Conservation (phyloP, 768 basidiomycete genomes). For the Baorangia bicolor region DNA sequence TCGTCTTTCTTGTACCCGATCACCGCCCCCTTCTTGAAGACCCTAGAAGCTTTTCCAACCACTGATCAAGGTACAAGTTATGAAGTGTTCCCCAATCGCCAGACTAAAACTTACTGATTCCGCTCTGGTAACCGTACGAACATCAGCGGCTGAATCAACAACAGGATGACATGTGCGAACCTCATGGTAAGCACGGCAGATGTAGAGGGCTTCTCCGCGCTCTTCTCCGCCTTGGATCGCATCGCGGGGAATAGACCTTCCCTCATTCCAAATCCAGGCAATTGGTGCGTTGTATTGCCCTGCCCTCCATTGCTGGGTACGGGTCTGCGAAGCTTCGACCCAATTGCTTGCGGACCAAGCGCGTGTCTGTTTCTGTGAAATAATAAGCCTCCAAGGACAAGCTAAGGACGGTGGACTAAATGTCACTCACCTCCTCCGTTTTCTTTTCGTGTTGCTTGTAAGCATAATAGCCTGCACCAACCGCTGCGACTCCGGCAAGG, state of each 20-base stretch:
- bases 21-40: conserved; percentile 59
- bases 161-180: conserved; percentile 33
- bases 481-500: conserved; percentile 48
- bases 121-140: conserved; percentile 39
- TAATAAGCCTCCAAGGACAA: neutral
- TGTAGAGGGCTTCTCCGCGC: conserved; percentile 50
- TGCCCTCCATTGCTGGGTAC: conserved; percentile 47
- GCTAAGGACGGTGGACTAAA: neutral
- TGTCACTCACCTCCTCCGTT: conserved; percentile 50
- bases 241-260: conserved; percentile 54
- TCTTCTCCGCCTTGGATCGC: conserved; percentile 61
- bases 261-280: conserved; percentile 63
- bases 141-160: neutral
- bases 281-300: conserved; percentile 46
- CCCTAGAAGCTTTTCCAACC: conserved; percentile 61
- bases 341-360: conserved; percentile 53
- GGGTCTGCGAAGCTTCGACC: conserved; percentile 54
- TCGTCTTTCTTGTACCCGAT: conserved; percentile 63
- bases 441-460: conserved; percentile 57
- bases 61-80: conserved; percentile 38
- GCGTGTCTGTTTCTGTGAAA: conserved; percentile 46
- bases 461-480: conserved; percentile 51
- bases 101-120: conserved; percentile 43
- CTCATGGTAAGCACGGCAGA: conserved; percentile 58
- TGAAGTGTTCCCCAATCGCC: neutral